phyloP scores from a whole-genome alignment of 257 asterid species.

The Scutellaria baicalensis region DNA sequence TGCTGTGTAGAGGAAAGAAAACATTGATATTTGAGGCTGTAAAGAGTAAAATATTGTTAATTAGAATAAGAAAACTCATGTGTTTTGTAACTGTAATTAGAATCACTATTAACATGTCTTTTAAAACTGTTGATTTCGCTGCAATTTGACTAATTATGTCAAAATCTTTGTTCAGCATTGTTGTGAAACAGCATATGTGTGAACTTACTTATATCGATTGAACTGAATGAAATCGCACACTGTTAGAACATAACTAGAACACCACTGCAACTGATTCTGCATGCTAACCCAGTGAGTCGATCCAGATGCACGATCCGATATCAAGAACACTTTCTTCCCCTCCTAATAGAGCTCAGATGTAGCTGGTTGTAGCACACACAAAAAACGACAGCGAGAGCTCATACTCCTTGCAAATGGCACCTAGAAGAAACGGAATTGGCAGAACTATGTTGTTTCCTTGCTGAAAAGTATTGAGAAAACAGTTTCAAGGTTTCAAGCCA shows the following conservation, averaged over 20 bases:
- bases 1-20: no score
- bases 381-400: not conserved
- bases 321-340: not conserved
- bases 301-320: not conserved
- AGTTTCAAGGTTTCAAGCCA: not conserved
- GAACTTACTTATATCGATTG: not conserved
- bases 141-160: no score
- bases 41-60: no score
- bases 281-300: not conserved
- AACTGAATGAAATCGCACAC: not conserved
- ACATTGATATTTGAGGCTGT: no score
- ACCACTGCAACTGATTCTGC: not conserved
- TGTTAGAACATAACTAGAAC: not conserved
- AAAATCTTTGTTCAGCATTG: not conserved
- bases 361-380: not conserved
- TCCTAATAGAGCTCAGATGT: not conserved
- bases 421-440: slow-evolving; percentile 1
- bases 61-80: no score
- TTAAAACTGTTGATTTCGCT: no score
- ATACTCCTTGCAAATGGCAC: not conserved
- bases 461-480: not conserved
- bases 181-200: not conserved
- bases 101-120: no score
- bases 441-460: not conserved
- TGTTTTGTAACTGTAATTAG: no score